A percentile compares a stretch with the other conserved stretches of the same genome.
Conservation (phyloP, 2,329 filamentous ascomycete species). For the Paecilomyces dactylethromorphus region DNA sequence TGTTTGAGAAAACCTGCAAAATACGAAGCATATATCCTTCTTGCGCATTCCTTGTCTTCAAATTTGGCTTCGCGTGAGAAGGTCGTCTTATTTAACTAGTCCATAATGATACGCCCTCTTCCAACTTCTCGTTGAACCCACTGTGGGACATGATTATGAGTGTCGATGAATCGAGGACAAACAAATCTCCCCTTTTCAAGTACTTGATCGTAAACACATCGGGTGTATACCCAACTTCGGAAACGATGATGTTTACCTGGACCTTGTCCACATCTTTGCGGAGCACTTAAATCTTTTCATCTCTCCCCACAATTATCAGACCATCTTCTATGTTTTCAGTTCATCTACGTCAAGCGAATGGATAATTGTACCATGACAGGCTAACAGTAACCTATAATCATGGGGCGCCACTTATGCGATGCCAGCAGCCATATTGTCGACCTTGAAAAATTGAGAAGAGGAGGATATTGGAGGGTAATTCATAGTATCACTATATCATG, state of each 20-base stretch:
- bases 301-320: constrained; percentile 21
- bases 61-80: constrained; percentile 61
- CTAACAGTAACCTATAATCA: constrained; percentile 14
- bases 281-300: constrained; percentile 24
- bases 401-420: neutral
- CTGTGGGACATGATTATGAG: constrained; percentile 62
- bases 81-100: constrained; percentile 60
- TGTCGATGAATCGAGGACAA: constrained; percentile 47
- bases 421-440: neutral
- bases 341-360: constrained; percentile 17
- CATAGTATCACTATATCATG: neutral
- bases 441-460: neutral
- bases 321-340: constrained; percentile 26
- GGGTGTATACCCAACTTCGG: constrained; percentile 17
- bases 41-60: constrained; percentile 47
- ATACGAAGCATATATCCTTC: constrained; percentile 44
- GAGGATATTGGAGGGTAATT: neutral
- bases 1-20: constrained; percentile 56
- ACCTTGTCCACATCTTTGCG: constrained; percentile 11
- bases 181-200: constrained; percentile 24
- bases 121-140: constrained; percentile 42
- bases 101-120: constrained; percentile 37
- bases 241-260: constrained; percentile 18
- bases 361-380: constrained; percentile 29
- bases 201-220: constrained; percentile 20